Evolutionary conservation across 345 rosid genomes (phyloP).

Genomic region (Capsella bursapastoris): DNA sequence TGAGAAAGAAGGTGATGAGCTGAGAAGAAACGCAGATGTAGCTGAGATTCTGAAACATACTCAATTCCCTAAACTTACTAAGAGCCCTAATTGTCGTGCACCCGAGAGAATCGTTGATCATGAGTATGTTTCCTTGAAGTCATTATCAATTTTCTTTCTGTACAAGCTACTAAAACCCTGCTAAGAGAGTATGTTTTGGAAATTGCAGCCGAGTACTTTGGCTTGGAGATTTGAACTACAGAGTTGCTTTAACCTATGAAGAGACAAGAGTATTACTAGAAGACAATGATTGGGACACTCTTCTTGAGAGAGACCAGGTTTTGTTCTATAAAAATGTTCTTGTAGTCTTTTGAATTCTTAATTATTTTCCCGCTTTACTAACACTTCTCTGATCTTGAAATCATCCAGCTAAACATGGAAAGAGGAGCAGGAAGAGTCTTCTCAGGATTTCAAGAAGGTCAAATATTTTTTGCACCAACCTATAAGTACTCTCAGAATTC

Average conservation of each 20-base stretch:
- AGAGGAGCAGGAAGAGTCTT: conserved; percentile 94
- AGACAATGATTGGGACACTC: conserved; percentile 77
- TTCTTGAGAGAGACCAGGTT: conserved; percentile 94
- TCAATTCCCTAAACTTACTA: conserved; percentile 77
- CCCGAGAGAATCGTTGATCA: conserved; percentile 83
- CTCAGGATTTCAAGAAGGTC: conserved; percentile 75
- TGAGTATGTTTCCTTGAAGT: conserved; percentile 56
- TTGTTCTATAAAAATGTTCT: conserved; percentile 15
- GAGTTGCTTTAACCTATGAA: conserved; percentile 81
- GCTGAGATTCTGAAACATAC: conserved; percentile 76
- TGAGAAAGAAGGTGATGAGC: conserved; percentile 95
- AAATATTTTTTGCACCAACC: conserved; percentile 82
- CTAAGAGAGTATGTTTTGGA: conserved; percentile 2
- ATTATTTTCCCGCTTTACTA: neutral
- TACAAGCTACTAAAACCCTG: neutral
- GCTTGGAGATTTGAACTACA: conserved; percentile 94
- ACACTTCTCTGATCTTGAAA: neutral
- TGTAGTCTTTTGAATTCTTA: neutral
- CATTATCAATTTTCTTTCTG: neutral
- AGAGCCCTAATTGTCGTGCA: conserved; percentile 54
- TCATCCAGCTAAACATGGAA: conserved; percentile 71
- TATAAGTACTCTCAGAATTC: conserved; percentile 88
- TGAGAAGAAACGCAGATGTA: conserved; percentile 86
- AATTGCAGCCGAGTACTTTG: conserved; percentile 80
- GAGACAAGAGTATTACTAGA: conserved; percentile 71